phyloP scores from a whole-genome alignment of 2,329 filamentous ascomycete genomes.

The Aspergillus pseudoglaucus region DNA sequence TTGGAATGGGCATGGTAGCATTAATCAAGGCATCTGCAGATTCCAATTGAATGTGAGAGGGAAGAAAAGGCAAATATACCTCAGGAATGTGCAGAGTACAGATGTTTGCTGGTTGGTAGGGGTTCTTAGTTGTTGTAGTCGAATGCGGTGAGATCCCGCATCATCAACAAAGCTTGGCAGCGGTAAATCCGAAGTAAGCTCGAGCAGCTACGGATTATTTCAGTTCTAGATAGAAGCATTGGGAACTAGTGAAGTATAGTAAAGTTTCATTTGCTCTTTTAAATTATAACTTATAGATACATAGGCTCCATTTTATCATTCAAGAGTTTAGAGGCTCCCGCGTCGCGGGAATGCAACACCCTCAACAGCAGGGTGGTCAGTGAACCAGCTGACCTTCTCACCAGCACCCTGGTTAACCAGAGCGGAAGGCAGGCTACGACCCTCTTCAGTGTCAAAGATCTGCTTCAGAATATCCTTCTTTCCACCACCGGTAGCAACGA shows the following conservation, averaged over 20 bases:
- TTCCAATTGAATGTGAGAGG: not conserved
- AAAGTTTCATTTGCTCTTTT: not conserved
- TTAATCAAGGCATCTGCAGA: conserved; percentile 1
- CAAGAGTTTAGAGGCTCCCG: conserved; percentile 45
- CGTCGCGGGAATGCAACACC: conserved; percentile 76
- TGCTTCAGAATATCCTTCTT: conserved; percentile 91
- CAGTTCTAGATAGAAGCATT: too few species aligned
- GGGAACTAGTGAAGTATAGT: too few species aligned
- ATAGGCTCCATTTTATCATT: not conserved
- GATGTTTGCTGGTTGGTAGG: not conserved
- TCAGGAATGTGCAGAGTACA: not conserved
- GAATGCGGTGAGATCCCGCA: conserved; percentile 3
- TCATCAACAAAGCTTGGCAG: conserved; percentile 5
- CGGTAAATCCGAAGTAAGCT: not conserved
- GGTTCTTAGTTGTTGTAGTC: not conserved
- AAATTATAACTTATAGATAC: not conserved
- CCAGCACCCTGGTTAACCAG: conserved; percentile 79
- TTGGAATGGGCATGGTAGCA: conserved; percentile 34
- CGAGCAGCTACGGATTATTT: too few species aligned
- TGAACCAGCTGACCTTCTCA: conserved; percentile 92
- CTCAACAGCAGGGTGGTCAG: conserved; percentile 76
- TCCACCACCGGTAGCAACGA: conserved; percentile 79
- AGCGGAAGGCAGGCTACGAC: conserved; percentile 69
- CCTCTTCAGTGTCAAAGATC: conserved; percentile 77
- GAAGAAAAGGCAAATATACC: not conserved